phyloP scores from a whole-genome alignment of 202 grass and related monocot genomes.

The Schoenoplectus triqueter region DNA sequence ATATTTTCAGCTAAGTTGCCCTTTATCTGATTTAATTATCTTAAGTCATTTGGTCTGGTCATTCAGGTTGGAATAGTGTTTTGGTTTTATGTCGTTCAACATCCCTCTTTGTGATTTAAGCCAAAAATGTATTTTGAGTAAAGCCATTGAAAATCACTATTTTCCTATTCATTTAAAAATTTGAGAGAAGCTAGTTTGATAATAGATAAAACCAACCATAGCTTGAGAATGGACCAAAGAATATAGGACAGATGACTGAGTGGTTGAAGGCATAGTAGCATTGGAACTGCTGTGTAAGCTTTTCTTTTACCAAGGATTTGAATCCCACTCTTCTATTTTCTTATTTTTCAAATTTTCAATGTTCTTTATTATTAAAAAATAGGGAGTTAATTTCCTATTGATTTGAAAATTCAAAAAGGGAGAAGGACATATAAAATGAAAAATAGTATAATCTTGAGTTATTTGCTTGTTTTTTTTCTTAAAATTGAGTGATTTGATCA shows the following conservation, averaged over 20 bases:
- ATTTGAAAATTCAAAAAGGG: neutral
- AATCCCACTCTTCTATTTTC: neutral
- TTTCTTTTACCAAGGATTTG: neutral
- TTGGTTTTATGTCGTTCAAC: neutral
- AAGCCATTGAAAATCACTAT: neutral
- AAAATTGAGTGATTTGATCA: neutral
- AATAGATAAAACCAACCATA: neutral
- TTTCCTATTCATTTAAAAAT: neutral
- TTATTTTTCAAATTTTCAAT: neutral
- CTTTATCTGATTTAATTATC: neutral
- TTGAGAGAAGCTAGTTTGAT: neutral
- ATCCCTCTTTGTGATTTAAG: too few species aligned
- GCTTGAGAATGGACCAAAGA: neutral
- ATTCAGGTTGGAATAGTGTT: neutral
- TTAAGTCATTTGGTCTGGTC: too few species aligned
- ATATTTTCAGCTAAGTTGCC: neutral
- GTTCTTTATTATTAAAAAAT: neutral
- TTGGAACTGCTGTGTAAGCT: neutral
- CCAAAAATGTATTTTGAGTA: neutral
- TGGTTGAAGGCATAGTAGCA: neutral
- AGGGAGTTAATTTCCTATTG: neutral
- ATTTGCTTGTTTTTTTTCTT: neutral
- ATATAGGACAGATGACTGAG: neutral
- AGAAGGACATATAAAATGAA: neutral
- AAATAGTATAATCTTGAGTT: neutral